These are phyloP conservation scores for Clonostachys solani DNA, from an alignment of 2,329 filamentous ascomycete genomes.

Conservation along the genomic window DNA sequence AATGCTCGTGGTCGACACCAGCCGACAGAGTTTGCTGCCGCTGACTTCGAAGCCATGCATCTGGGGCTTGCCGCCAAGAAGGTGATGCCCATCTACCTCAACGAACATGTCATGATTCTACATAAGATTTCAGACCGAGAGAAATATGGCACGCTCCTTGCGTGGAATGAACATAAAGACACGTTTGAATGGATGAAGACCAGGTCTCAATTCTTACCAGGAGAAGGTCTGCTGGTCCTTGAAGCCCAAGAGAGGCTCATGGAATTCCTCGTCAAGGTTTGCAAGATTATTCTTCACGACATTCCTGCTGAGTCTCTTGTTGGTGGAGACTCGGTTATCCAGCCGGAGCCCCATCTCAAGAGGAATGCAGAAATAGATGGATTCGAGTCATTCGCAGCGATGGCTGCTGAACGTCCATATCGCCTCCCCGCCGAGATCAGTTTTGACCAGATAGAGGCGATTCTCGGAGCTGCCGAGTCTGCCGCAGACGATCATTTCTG, in stretches of 20 bases:
- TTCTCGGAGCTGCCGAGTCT: conserved; percentile 34
- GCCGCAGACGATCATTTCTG: conserved; percentile 49
- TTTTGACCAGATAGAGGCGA: conserved; percentile 32
- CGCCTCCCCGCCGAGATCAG: conserved; percentile 40
- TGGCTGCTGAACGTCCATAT: conserved; percentile 48
- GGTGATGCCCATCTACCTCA: conserved; percentile 17
- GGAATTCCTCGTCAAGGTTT: conserved; percentile 43
- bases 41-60: conserved; percentile 30
- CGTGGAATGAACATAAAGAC: conserved; percentile 24
- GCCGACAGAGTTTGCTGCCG: conserved; percentile 40
- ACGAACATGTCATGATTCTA: conserved; percentile 25
- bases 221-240: conserved; percentile 43
- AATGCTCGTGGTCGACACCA: conserved; percentile 42
- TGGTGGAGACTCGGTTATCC: conserved; percentile 19
- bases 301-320: conserved; percentile 23
- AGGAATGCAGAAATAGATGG: conserved; percentile 18
- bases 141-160: conserved; percentile 28
- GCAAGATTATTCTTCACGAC: conserved; percentile 45
- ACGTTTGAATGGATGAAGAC: conserved; percentile 27
- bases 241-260: conserved; percentile 44
- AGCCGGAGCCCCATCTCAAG: conserved; percentile 28
- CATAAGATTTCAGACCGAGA: conserved; percentile 14
- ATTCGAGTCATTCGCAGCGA: conserved; percentile 28
- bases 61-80: conserved; percentile 16
- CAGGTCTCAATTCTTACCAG: conserved; percentile 30